Evolutionary conservation across 73 alveolate species (phyloP), one percentile per base, ranked within the genome.

Genomic region (Paramecium octaurelia): DNA sequence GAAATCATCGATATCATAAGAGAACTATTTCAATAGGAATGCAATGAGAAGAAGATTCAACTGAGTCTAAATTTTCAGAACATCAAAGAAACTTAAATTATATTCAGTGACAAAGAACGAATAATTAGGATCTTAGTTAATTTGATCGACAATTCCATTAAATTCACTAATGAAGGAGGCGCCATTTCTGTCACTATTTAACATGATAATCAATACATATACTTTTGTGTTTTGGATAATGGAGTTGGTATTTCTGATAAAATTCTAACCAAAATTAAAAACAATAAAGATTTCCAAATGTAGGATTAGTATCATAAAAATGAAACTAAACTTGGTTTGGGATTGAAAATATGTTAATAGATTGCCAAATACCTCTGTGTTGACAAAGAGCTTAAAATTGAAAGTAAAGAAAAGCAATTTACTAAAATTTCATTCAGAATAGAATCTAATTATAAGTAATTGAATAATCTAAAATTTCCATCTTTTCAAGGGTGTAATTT

Each of bases 111-210:
- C 40, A 73, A 73, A 36, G 87, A 73, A 16, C 14, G 87, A 36
- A 73, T 73, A 4, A 36, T 73, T 2, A 73, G 87, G 38, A 73
- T 73, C 0, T 40, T 73, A 16, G 38, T 20, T 1, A 73, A 73
- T 73, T 73, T 73, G 18, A 36, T 73, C 2, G 87, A 73, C 20
- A 73, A 73, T 73, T 73, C 87, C 3, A 73, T 73, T 20, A 73
- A 73, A 73, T 73, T 73, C 40, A 73, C 87, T 29, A 73, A 73
- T 73, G 59, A 34, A 36, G 87, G 87, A 11, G 87, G 87, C 0
- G 2, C 1, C 1, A 73, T 73, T 16, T 16, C 12, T n/a, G 59
- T 73, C 0, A 16, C 68, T 29, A 31, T 73, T n/a, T n/a, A 73
- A 34, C 11, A 73, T 14, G 59, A 35, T 3, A 23, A 34, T 14